Conservation (phyloP, 768 basidiomycete genomes). For the Clitopilus passeckerianus region DNA sequence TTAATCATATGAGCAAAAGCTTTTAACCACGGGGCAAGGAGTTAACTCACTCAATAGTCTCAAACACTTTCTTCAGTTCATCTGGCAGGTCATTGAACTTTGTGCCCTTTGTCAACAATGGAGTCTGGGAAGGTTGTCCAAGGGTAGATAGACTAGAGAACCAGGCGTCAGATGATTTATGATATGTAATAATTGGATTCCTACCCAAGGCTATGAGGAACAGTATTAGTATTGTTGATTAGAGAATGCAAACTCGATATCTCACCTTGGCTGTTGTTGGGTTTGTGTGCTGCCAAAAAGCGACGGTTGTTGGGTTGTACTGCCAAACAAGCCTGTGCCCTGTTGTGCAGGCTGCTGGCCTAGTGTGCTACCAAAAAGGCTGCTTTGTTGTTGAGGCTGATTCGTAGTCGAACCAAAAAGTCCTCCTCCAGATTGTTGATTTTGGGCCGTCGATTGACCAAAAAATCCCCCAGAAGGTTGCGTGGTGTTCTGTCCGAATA, state of each 20-base stretch:
- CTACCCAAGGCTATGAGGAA: conserved; percentile 12
- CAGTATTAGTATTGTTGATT: not conserved
- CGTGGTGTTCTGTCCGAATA: conserved; percentile 22
- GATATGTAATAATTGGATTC: conserved; percentile 4
- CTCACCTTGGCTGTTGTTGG: conserved; percentile 23
- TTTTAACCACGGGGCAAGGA: not conserved
- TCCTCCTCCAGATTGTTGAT: conserved; percentile 7
- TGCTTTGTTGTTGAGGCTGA: conserved; percentile 20
- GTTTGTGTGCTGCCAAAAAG: conserved; percentile 27
- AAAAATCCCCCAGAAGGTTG: conserved; percentile 14
- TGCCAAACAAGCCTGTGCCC: conserved; percentile 15
- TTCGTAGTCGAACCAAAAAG: conserved; percentile 4
- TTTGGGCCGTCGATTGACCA: conserved; percentile 9
- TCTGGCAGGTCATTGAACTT: conserved; percentile 86
- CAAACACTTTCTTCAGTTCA: conserved; percentile 55
- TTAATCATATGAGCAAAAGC: conserved; percentile 17
- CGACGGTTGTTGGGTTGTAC: conserved; percentile 23
- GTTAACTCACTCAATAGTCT: conserved; percentile 61
- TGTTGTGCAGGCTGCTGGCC: conserved; percentile 4
- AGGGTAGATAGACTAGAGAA: conserved; percentile 4
- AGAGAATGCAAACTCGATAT: conserved; percentile 9
- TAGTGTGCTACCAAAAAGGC: conserved; percentile 15
- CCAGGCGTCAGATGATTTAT: not conserved
- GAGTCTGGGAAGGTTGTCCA: conserved; percentile 22
- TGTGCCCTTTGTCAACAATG: conserved; percentile 47